Percentiles rank a stretch among this genome's conserved stretches.
Conservation (phyloP, 208 protist species). For the Strigomonas culicis region DNA sequence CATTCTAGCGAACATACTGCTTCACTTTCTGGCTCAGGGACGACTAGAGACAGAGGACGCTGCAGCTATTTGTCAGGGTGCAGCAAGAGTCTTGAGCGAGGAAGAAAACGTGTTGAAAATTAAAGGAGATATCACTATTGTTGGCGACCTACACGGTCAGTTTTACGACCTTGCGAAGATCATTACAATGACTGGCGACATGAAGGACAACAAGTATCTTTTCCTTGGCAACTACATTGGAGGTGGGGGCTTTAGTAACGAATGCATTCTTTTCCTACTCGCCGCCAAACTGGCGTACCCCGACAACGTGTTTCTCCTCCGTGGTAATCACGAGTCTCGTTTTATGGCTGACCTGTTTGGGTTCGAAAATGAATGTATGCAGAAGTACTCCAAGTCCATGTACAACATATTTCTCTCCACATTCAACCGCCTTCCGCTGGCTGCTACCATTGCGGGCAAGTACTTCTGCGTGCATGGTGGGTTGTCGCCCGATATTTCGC, state of each 20-base stretch:
- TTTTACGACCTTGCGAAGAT: slow-evolving; percentile 90
- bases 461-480: slow-evolving; percentile 99
- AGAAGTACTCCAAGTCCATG: slow-evolving; percentile 86
- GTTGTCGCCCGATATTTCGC: slow-evolving; percentile 95
- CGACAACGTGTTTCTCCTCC: slow-evolving; percentile 86
- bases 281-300: slow-evolving; percentile 94
- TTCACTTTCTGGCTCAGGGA: slow-evolving; percentile 64
- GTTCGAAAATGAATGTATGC: slow-evolving; percentile 92
- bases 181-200: slow-evolving; percentile 54
- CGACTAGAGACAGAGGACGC: slow-evolving; percentile 46
- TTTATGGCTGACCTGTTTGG: slow-evolving; percentile 89
- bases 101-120: slow-evolving; percentile 63
- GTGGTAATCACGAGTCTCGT: slow-evolving; percentile 90
- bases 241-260: slow-evolving; percentile 95
- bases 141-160: slow-evolving; percentile 95
- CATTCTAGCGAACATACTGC: slow-evolving; percentile 37
- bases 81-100: slow-evolving; percentile 43
- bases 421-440: slow-evolving; percentile 98
- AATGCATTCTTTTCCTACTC: slow-evolving; percentile 96
- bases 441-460: slow-evolving; percentile 96
- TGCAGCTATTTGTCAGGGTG: slow-evolving; percentile 39
- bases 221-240: slow-evolving; percentile 99
- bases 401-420: slow-evolving; percentile 37
- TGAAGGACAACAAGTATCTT: slow-evolving; percentile 92
- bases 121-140: slow-evolving; percentile 70